These are phyloP conservation scores for Sechiopsis laciniata DNA, from an alignment of 306 rosid genomes.

Conservation along the genomic window DNA sequence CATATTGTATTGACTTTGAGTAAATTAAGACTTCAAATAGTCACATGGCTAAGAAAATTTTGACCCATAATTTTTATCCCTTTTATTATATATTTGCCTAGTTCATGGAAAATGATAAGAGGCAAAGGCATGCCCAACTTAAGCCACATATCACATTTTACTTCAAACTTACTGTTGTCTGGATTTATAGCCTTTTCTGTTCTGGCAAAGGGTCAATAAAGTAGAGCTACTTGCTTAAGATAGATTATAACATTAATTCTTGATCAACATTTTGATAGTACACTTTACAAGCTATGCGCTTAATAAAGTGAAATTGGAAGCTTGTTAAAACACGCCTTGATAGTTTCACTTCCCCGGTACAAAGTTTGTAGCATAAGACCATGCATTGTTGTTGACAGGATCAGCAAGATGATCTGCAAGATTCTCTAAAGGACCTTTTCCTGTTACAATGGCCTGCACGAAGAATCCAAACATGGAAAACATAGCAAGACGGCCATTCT, in stretches of 20 bases:
- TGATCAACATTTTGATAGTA: constrained; percentile 8
- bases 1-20: no score
- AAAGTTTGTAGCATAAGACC: constrained; percentile 27
- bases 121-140: not conserved
- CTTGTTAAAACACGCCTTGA: constrained; percentile 10
- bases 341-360: constrained; percentile 32
- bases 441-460: no score
- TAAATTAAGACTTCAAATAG: no score
- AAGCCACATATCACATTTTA: constrained; percentile 8
- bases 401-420: no score
- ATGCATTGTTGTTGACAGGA: no score
- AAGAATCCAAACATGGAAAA: no score
- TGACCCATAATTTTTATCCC: not conserved
- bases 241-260: not conserved
- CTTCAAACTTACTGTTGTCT: not conserved
- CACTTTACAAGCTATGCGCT: constrained; percentile 7
- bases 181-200: not conserved
- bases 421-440: no score
- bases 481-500: constrained; percentile 29
- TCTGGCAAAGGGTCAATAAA: not conserved
- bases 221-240: not conserved
- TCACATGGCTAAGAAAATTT: no score
- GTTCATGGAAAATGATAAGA: not conserved
- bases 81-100: not conserved
- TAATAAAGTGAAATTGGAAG: constrained; percentile 4